Evolutionary conservation across 352 stramenopile genomes (phyloP), one percentile per base, ranked within the genome.

Genomic region (Phytophthora macrochlamydospora): DNA sequence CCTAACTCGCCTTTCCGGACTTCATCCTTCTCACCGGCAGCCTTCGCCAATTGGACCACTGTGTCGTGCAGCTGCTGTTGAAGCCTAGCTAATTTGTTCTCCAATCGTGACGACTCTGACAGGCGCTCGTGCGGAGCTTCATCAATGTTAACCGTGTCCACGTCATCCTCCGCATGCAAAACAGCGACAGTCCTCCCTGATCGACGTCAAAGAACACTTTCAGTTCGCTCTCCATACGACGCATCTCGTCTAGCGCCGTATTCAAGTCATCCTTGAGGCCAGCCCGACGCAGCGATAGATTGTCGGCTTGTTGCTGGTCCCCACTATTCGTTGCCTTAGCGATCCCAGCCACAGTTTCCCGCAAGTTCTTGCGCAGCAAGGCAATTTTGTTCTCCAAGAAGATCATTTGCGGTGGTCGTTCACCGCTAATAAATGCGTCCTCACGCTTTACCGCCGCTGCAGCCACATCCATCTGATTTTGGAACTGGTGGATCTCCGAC

Each of bases 381-480:
- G 76, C 79, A 38, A 92, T 89, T 51, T 87, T 88, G 56, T 87
- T 90, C 60, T 94, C 87, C 44, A 92, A 57, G 51, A 89, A 91
- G 50, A 94, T 89, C 44, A 91, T 72, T 58, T 93, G 84, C 14
- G 87, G 87, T 3, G 84, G 81, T 56, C 86, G 87, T 45, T 91
- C 82, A 9, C 87, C 87, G 49, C 84, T 93, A 65, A 94, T 90
- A 51, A 94, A 79, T 29, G 87, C 84, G 62, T 93, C 81, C 51
- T 93, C 85, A 30, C 85, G 79, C 62, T 83, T 89, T 4, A 84
- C 87, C 0, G 83, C 81, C 31, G 81, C 78, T 43, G 84, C 70
- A 12, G 81, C 83, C 37, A 75, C 79, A n/a, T 79, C 68, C 78
- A 93, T 88, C 52, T 94, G 81, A 11, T 71, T 76, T 44, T 77